Evolutionary conservation across 2,329 filamentous ascomycete species (phyloP), one percentile per base, ranked within the genome.

Genomic region (Trichoderma hamatum): DNA sequence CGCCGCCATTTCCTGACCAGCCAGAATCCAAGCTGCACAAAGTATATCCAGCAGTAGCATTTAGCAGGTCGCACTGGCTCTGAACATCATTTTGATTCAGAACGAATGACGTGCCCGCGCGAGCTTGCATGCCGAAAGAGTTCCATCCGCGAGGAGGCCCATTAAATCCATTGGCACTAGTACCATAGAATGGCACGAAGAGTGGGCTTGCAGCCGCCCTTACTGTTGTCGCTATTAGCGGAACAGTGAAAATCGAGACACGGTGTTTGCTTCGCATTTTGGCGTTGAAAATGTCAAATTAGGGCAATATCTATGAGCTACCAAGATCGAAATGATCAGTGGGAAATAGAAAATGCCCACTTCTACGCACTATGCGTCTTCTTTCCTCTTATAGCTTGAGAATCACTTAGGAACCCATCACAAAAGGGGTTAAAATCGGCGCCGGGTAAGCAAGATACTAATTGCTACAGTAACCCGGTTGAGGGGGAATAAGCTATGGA

Each of bases 11-110:
- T 39, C 49, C 62, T 5, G 62, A 65, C 62, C 62, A 65, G 5
- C 62, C 62, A 21, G 62, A 65, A 55, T 65, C 62, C 11, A 65
- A n/a, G 34, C 62, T 65, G 24, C 62, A 65, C 34, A 65, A 19
- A 4, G 62, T 55, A 5, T 65, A 65, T 65, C 62, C 62, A 14
- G 62, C 62, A 9, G 62, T 65, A 19, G 6, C 51, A 32, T 65
- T 65, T 9, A 65, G 21, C 19, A 65, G 62, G 19, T 65, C 49
- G 24, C 62, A 65, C 39, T 65, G 62, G 6, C 16, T 55, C 32
- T 65, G 62, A 30, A 55, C 51, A 24, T 55, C 13, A 6, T 32
- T 51, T 19, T 65, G 62, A 55, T 43, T 65, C 10, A 65, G 62
- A 5, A 51, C 28, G 26, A 65, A 65, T 3, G 32, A 30, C 0